phyloP scores from a whole-genome alignment of 2,329 filamentous ascomycete genomes.

The Aspergillus costaricaensis region DNA sequence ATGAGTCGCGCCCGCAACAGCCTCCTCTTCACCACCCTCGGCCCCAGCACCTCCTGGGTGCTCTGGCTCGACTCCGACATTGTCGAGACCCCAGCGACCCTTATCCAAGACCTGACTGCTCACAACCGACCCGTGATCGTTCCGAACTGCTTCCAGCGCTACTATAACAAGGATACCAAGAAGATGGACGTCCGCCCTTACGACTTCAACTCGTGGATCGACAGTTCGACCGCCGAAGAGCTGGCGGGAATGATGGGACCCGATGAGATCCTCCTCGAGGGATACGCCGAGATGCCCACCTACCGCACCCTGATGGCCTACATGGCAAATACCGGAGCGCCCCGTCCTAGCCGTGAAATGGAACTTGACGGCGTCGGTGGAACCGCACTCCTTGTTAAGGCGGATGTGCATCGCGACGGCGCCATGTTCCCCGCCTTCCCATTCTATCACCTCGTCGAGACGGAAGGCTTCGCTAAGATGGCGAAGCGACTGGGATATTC shows the following conservation, averaged over 20 bases:
- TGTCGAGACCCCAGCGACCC: constrained; percentile 76
- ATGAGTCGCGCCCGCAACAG: constrained; percentile 96
- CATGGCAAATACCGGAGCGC: constrained; percentile 59
- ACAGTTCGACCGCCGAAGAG: constrained; percentile 75
- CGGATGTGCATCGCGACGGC: constrained; percentile 92
- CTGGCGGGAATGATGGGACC: constrained; percentile 78
- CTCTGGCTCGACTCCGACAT: constrained; percentile 95
- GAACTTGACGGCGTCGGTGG: constrained; percentile 91
- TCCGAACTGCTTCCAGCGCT: constrained; percentile 94
- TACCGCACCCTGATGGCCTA: constrained; percentile 91
- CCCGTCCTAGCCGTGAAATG: constrained; percentile 65
- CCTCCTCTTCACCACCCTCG: constrained; percentile 90
- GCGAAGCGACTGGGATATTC: constrained; percentile 83
- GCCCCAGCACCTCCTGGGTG: constrained; percentile 90
- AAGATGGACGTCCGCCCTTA: constrained; percentile 78
- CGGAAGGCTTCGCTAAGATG: constrained; percentile 98
- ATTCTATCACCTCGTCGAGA: constrained; percentile 97
- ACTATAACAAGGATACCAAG: constrained; percentile 70
- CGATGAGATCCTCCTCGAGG: constrained; percentile 91
- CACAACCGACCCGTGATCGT: constrained; percentile 91
- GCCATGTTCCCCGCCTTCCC: constrained; percentile 98
- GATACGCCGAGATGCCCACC: constrained; percentile 89
- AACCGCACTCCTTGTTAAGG: constrained; percentile 89
- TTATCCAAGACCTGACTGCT: constrained; percentile 88
- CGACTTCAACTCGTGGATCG: constrained; percentile 97